Evolutionary conservation across 2,329 filamentous ascomycete genomes (phyloP), one percentile per base, ranked within the genome.

Genomic region (Botrytis aclada): DNA sequence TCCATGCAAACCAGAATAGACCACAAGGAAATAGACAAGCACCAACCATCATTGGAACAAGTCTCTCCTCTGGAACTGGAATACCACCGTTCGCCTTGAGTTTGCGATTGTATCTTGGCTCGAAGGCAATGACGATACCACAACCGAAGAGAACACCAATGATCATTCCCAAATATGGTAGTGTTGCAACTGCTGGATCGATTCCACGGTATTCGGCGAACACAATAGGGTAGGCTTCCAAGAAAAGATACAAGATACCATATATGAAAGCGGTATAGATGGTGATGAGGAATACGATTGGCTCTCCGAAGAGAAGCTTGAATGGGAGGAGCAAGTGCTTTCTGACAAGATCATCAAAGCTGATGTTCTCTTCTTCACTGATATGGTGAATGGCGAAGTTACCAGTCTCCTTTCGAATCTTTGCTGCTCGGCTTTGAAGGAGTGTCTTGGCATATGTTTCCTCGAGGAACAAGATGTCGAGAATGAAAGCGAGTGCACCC

Each of bases 141-240:
- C 93, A 88, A 62, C 93, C 93, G 12, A 85, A 78, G 70, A 96
- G 88, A 90, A 97, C 93, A 71, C 94, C 94, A 10, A 63, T 22
- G 22, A 69, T 62, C 51, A 72, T 45, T 32, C 54, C 51, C 8
- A 72, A 10, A 41, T 61, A 72, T 39, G 71, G 64, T 18, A 87
- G 80, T 7, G 82, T 80, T 4, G 80, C 81, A 10, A 84, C 75
- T 25, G 82, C 83, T 47, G 70, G 70, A 10, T 72, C 32, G 8
- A 76, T 78, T 10, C 81, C 81, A 20, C 83, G 81, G 4, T 80
- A 74, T 67, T 74, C 70, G 25, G 63, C 75, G 73, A 88, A 87
- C 0, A 85, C 83, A 73, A 83, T 86, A 0, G 86, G 85, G 0
- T 87, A 84, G 0, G 83, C 83, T 74, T 83, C 82, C 75, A 87